A percentile compares a stretch with the other conserved stretches of the same genome.
These are phyloP conservation scores for Suillus cothurnatus DNA, from an alignment of 768 basidiomycete species.

Conservation along the genomic window DNA sequence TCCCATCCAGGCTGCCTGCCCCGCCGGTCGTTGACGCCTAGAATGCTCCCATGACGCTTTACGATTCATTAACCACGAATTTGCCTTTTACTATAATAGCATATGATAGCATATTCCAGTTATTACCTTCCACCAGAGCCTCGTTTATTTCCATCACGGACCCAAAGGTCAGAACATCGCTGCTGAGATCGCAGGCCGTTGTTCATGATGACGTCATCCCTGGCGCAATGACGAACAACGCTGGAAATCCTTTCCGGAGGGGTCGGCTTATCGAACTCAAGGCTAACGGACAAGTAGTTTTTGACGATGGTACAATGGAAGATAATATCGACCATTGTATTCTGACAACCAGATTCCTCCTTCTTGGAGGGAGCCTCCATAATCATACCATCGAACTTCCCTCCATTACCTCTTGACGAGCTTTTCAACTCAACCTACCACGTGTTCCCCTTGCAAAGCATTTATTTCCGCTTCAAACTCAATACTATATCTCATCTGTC, in stretches of 20 bases:
- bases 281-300: slow-evolving; percentile 47
- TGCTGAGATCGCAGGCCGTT: slow-evolving; percentile 56
- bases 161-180: slow-evolving; percentile 74
- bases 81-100: slow-evolving; percentile 80
- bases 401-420: slow-evolving; percentile 46
- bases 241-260: slow-evolving; percentile 42
- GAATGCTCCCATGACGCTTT: slow-evolving; percentile 58
- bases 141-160: slow-evolving; percentile 63
- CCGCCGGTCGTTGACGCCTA: slow-evolving; percentile 46
- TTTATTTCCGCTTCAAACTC: slow-evolving; percentile 60
- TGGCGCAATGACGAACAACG: slow-evolving; percentile 33
- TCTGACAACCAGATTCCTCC: slow-evolving; percentile 75
- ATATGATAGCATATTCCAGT: slow-evolving; percentile 69
- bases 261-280: slow-evolving; percentile 46
- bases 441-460: slow-evolving; percentile 74
- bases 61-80: slow-evolving; percentile 81
- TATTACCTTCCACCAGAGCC: slow-evolving; percentile 73
- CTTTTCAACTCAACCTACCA: slow-evolving; percentile 66
- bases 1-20: slow-evolving; percentile 53
- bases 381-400: slow-evolving; percentile 46
- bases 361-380: slow-evolving; percentile 48
- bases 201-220: slow-evolving; percentile 51
- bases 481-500: slow-evolving; percentile 49
- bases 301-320: slow-evolving; percentile 62
- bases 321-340: slow-evolving; percentile 61